Conservation (phyloP, 2,329 filamentous ascomycete species). For the Sporothrix sp. region DNA sequence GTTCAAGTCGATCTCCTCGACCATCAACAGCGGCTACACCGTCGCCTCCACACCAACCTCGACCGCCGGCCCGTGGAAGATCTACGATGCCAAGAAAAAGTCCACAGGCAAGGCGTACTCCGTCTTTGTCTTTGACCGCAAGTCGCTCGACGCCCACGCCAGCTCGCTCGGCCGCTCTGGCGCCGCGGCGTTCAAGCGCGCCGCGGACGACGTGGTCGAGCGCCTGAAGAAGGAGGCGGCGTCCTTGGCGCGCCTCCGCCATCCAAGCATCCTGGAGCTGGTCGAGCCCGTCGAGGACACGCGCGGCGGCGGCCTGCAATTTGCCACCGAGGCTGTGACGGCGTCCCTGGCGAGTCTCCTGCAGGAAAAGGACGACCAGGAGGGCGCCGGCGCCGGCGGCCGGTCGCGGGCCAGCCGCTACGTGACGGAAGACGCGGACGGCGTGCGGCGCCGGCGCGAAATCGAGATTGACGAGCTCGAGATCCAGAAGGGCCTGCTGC, state of each 20-base stretch:
- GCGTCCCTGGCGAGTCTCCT: conserved; percentile 76
- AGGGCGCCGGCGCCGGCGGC: conserved; percentile 48
- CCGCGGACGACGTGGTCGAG: conserved; percentile 83
- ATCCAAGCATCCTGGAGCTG: conserved; percentile 85
- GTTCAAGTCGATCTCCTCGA: conserved; percentile 81
- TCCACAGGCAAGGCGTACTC: conserved; percentile 81
- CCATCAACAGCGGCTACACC: conserved; percentile 84
- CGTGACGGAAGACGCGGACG: conserved; percentile 70
- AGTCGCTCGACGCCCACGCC: conserved; percentile 62
- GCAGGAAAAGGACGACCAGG: conserved; percentile 82
- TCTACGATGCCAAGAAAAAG: conserved; percentile 96
- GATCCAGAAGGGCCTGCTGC: conserved; percentile 90
- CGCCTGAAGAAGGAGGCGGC: conserved; percentile 85
- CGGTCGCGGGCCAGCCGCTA: conserved; percentile 62
- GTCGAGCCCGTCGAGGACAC: conserved; percentile 95
- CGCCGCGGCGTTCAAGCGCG: conserved; percentile 63
- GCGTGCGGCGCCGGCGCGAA: conserved; percentile 63
- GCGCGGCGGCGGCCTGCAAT: conserved; percentile 81
- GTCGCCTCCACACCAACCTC: conserved; percentile 67
- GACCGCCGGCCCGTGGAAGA: conserved; percentile 87
- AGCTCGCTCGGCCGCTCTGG: conserved; percentile 52
- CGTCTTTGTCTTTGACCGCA: conserved; percentile 90
- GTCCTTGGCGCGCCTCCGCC: conserved; percentile 75
- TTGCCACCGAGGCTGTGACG: conserved; percentile 86
- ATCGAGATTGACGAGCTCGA: conserved; percentile 94